phyloP scores from a whole-genome alignment of 2,329 filamentous ascomycete genomes.

The Balansia obtecta region DNA sequence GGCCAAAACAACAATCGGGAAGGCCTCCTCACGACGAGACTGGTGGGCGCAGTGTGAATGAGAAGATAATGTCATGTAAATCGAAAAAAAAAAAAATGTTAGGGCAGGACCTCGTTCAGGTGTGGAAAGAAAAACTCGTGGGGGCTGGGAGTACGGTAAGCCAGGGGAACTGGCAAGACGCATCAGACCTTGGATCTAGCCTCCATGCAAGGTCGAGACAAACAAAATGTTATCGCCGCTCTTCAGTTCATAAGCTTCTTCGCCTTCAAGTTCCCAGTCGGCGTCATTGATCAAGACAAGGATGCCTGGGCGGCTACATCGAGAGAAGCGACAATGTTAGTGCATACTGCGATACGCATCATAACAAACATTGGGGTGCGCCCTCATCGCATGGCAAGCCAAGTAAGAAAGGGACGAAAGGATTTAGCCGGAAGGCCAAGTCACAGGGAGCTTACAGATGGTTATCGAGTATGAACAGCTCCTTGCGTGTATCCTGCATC shows the following conservation, averaged over 20 bases:
- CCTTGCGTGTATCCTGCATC: conserved; percentile 76
- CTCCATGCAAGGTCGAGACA: conserved; percentile 91
- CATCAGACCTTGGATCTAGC: conserved; percentile 33
- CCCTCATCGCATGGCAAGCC: background rate
- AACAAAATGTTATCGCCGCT: conserved; percentile 81
- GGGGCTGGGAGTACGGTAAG: background rate
- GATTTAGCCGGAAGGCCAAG: conserved; percentile 4
- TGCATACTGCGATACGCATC: background rate
- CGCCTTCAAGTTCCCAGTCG: conserved; percentile 96
- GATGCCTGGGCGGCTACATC: conserved; percentile 74
- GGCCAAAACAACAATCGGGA: background rate
- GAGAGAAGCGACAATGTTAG: conserved; percentile 10
- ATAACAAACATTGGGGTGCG: too few relatives aligned
- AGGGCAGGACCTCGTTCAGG: background rate
- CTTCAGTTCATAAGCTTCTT: conserved; percentile 79
- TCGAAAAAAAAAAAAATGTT: background rate
- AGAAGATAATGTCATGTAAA: background rate
- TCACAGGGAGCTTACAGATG: conserved; percentile 59
- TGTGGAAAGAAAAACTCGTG: background rate
- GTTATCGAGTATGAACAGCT: conserved; percentile 78
- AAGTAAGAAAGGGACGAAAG: background rate
- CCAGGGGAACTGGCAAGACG: background rate
- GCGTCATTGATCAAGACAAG: conserved; percentile 94
- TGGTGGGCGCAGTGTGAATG: background rate
- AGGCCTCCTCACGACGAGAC: background rate